Evolutionary conservation across 345 rosid species (phyloP).

Genomic region (Reutealis trisperma): DNA sequence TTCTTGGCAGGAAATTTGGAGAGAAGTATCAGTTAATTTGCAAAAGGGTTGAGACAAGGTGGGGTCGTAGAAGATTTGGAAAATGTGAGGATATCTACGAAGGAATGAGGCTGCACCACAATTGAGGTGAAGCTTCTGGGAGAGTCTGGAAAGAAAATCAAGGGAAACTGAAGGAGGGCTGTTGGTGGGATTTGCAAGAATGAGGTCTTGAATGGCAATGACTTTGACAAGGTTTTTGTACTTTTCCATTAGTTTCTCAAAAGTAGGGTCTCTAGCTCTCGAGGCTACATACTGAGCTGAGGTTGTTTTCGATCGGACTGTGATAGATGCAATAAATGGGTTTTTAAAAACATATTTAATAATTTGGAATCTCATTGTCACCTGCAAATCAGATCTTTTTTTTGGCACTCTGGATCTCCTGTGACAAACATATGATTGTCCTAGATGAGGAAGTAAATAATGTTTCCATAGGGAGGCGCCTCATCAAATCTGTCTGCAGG

Average conservation of each 20-base stretch:
- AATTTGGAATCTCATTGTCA: conserved; percentile 12
- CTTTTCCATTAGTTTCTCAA: conserved; percentile 86
- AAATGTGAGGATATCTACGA: conserved; percentile 73
- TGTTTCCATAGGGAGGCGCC: background rate
- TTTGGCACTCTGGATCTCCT: background rate
- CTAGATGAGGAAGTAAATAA: background rate
- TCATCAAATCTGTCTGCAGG: background rate
- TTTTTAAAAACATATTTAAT: background rate
- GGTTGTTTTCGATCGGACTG: conserved; percentile 56
- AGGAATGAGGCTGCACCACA: conserved; percentile 79
- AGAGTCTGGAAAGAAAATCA: conserved; percentile 76
- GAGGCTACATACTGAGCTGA: conserved; percentile 76
- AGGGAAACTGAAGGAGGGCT: conserved; percentile 64
- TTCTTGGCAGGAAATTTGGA: conserved; percentile 56
- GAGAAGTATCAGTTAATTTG: conserved; percentile 58
- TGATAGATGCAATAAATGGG: background rate
- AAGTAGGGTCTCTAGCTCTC: conserved; percentile 71
- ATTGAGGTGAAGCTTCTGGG: conserved; percentile 84
- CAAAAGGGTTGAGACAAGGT: conserved; percentile 55
- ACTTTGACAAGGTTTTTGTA: conserved; percentile 81
- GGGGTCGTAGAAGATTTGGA: conserved; percentile 64
- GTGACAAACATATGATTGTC: background rate
- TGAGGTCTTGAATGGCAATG: conserved; percentile 72
- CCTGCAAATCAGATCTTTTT: background rate
- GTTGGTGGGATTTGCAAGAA: conserved; percentile 55